Evolutionary conservation across 768 basidiomycete genomes (phyloP).

Genomic region (Tylopilus cervinicoccineus): DNA sequence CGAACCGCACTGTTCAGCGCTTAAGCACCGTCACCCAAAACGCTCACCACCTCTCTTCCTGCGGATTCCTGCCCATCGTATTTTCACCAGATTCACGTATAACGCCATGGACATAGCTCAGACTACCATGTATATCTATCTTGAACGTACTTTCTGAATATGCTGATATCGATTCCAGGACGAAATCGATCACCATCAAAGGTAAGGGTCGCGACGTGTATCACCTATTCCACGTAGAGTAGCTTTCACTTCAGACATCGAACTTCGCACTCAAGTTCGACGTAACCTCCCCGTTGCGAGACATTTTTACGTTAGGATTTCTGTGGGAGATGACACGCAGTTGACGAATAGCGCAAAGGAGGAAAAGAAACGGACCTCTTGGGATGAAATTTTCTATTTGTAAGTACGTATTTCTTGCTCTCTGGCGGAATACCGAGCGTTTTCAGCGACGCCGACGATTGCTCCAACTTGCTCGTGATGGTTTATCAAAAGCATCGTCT

Average conservation of each 20-base stretch:
- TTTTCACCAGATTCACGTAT: too few species aligned
- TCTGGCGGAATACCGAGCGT: too few species aligned
- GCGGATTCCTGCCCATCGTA: too few species aligned
- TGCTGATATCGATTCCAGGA: neutral
- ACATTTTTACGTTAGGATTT: neutral
- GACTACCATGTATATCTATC: neutral
- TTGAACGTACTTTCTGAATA: too few species aligned
- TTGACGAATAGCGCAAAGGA: neutral
- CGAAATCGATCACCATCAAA: neutral
- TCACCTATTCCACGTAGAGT: too few species aligned
- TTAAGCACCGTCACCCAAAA: too few species aligned
- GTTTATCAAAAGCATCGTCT: slow-evolving; percentile 9
- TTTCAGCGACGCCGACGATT: slow-evolving; percentile 12
- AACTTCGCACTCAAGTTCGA: neutral
- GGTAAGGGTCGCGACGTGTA: neutral
- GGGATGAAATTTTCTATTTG: neutral
- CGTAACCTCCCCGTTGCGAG: neutral
- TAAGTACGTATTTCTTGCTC: too few species aligned
- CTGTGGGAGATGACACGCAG: neutral
- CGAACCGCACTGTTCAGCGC: too few species aligned
- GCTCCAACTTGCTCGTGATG: slow-evolving; percentile 5
- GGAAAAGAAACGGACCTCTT: neutral
- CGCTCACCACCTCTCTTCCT: too few species aligned
- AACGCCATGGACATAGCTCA: neutral
- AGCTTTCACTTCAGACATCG: slow-evolving; percentile 1